Evolutionary conservation across 768 basidiomycete genomes (phyloP).

Genomic region (Rubroboletus satanas): DNA sequence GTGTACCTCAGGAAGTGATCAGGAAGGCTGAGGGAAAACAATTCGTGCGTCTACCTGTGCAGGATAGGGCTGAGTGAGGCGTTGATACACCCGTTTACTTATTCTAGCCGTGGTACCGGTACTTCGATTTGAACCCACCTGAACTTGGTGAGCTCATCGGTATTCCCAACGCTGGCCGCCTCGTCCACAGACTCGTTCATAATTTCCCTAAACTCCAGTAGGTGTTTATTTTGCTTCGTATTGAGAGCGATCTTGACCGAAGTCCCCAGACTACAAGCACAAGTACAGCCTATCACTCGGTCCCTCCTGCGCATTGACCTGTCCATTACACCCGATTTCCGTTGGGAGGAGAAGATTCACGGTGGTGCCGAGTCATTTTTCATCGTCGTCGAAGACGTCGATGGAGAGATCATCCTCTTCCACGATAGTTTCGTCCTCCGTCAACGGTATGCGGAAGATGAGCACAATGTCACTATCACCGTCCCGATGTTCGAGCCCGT

Average conservation of each 20-base stretch:
- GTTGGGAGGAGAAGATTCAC: slow-evolving; percentile 95
- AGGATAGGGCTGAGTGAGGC: background rate
- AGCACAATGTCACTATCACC: slow-evolving; percentile 91
- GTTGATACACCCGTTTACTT: background rate
- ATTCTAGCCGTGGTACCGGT: slow-evolving; percentile 87
- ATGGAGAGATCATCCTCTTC: slow-evolving; percentile 95
- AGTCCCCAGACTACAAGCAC: slow-evolving; percentile 71
- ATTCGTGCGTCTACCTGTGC: slow-evolving; percentile 58
- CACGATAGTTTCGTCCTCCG: slow-evolving; percentile 91
- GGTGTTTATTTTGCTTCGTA: slow-evolving; percentile 21
- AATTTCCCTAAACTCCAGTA: slow-evolving; percentile 94
- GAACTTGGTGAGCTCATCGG: slow-evolving; percentile 96
- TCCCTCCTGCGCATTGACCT: slow-evolving; percentile 89
- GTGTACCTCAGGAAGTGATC: slow-evolving; percentile 79
- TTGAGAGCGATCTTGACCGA: background rate
- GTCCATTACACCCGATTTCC: slow-evolving; percentile 95
- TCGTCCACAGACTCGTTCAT: slow-evolving; percentile 91
- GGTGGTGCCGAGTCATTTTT: slow-evolving; percentile 86
- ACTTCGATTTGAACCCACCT: slow-evolving; percentile 87
- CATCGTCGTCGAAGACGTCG: slow-evolving; percentile 94
- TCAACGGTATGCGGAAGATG: slow-evolving; percentile 87
- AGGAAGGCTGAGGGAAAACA: slow-evolving; percentile 95
- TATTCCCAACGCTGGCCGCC: slow-evolving; percentile 86
- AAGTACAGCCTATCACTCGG: slow-evolving; percentile 95
- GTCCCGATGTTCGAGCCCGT: slow-evolving; percentile 97